Base-by-base conservation (phyloP, 305 asterid genomes). In the Stenogyne calaminthoides region DNA sequence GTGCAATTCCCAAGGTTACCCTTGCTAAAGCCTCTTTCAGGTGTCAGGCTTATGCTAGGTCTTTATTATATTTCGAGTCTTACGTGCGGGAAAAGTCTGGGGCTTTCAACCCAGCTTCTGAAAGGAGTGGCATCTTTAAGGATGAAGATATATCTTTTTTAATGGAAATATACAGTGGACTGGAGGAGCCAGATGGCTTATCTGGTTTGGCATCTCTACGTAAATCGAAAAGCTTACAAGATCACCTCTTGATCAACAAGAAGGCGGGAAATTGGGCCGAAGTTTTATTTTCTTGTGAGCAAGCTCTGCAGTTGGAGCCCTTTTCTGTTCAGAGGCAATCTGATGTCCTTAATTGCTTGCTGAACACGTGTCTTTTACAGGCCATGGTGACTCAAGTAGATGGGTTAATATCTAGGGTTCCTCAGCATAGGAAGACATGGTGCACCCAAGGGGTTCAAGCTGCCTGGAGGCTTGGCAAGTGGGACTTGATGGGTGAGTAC, bases 381-480 rank as follows among this genome's bases (percentile, higher is more conserved):
- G 91, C 96, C 78, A 88, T 93, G 92, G 96, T 90, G 64, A 89
- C 99, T 65, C 96, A 92, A 81, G 99, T 95, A n/a, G 98, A 92
- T 84, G 99, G 99, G 51, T 80, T 95, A 77, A 80, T 90, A 77
- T 86, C 91, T 64, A 92, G 98, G 82, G 81, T 85, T 83, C 94
- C 97, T 70, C 71, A 84, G 79, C 82, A 88, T 72, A 86, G 78
- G 84, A 92, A 95, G 83, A 88, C 97, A 61, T 95, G 99, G 99
- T 95, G 99, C 80, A 95, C 89, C 75, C 99, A 92, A 81, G 99
- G 99, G 77, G 91, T 92, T 85, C 99, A 95, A 84, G 99, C 99
- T 80, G 99, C 99, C 65, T 95, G 99, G 99, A 92, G 99, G 87
- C 99, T 95, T 75, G 96, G 99, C 27, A 90, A 90, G 85, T 95